Evolutionary conservation across 1,139 yeast species (phyloP).

Genomic region (Diutina sp.): DNA sequence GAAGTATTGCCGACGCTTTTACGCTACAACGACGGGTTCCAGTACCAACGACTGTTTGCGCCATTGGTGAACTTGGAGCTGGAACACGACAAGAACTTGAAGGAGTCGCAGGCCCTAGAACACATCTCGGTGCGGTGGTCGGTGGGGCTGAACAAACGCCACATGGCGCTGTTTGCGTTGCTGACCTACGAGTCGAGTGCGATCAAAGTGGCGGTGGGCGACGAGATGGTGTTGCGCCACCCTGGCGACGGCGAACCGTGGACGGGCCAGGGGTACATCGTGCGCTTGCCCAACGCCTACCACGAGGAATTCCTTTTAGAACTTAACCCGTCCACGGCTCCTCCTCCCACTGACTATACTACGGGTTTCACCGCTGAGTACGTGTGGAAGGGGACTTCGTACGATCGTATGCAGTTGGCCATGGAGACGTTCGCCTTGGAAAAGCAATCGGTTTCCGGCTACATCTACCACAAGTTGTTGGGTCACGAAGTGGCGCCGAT

Average conservation of each 20-base stretch:
- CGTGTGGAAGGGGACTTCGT: slow-evolving; percentile 82
- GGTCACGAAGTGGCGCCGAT: slow-evolving; percentile 70
- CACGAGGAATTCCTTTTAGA: slow-evolving; percentile 70
- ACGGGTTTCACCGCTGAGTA: slow-evolving; percentile 76
- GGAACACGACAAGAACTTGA: slow-evolving; percentile 60
- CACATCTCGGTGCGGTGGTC: slow-evolving; percentile 71
- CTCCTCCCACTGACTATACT: slow-evolving; percentile 44
- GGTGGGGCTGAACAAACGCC: slow-evolving; percentile 40
- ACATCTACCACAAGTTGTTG: slow-evolving; percentile 64
- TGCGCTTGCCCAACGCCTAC: slow-evolving; percentile 55
- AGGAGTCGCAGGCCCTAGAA: slow-evolving; percentile 71
- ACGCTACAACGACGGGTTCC: slow-evolving; percentile 74
- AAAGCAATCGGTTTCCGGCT: slow-evolving; percentile 61
- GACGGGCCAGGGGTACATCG: slow-evolving; percentile 64
- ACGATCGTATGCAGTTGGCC: slow-evolving; percentile 75
- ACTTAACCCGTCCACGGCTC: slow-evolving; percentile 24
- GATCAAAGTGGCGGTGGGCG: slow-evolving; percentile 75
- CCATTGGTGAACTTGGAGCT: slow-evolving; percentile 78
- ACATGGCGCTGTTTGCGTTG: slow-evolving; percentile 29
- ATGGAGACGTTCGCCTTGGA: slow-evolving; percentile 60
- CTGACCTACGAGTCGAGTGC: slow-evolving; percentile 57
- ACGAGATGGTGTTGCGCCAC: slow-evolving; percentile 39
- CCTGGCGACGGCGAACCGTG: slow-evolving; percentile 34
- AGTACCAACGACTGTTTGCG: slow-evolving; percentile 76
- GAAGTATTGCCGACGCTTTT: slow-evolving; percentile 60